Base-by-base conservation (phyloP, 768 basidiomycete species). In the Kwoniella dejecticola region DNA sequence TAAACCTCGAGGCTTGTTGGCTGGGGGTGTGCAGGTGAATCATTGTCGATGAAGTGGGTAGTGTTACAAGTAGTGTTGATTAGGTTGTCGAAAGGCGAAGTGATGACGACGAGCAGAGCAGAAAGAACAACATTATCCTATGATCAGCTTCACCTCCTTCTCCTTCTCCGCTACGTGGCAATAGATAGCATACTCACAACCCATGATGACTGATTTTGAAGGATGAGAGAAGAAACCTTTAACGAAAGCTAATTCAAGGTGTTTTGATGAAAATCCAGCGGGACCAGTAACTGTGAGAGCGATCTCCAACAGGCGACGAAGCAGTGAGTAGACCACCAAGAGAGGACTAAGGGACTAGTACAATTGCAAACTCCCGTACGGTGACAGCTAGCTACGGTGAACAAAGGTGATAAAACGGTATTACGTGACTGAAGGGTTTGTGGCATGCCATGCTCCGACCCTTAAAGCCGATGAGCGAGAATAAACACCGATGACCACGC, bases 1-100 rank as follows among this genome's bases (percentile, higher is more conserved):
- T 78, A 97, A 87, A 83, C 94, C 94, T 84, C 94, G 89, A 80
- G 94, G 94, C 90, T 97, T 96, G 86, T 94, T 93, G 80, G 93
- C 91, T 94, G 67, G 33, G 45, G 12, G 50, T 53, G 29, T 27
- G 29, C 10, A 26, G 12, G 29, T 6, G 30, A 38, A 33, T 40
- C 29, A 42, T 53, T 29, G 52, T 38, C 24, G 33, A 26, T 50
- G 2, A 26, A 13, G 23, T 38, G 26, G 21, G 29, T 13, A 41
- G 21, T 13, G 15, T 11, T 2, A 23, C 13, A 33, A 38, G 8
- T 8, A 8, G 17, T 8, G 8, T 42, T 42, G 27, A 23, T 38
- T 11, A 53, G 50, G 8, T 56, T 56, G 42, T 41, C 21, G 26
- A 33, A 40, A n/a, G n/a, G 12, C 26, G 15, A 15, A 15, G 47